Conservation (phyloP, 169 alveolate species). For the Plasmodium gonderi region DNA sequence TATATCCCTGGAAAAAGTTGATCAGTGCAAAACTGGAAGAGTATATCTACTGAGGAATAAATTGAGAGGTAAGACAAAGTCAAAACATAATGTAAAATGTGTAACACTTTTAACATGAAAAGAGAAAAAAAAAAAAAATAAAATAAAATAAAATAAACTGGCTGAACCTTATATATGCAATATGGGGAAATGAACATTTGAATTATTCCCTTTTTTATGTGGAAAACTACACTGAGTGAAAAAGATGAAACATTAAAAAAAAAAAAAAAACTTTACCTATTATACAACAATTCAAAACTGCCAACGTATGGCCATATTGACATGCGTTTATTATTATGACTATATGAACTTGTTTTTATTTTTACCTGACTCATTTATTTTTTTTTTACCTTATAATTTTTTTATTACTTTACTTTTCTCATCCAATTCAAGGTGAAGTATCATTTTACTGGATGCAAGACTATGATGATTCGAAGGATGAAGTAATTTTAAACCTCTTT, state of each 20-base stretch:
- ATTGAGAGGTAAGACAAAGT: conserved; percentile 21
- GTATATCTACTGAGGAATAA: conserved; percentile 66
- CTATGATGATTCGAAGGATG: conserved; percentile 71
- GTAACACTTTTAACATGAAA: background rate
- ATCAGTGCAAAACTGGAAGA: conserved; percentile 69
- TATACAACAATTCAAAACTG: background rate
- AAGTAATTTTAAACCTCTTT: conserved; percentile 28
- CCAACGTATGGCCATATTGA: background rate
- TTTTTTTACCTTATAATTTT: background rate
- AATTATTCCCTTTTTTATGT: background rate
- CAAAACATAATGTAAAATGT: background rate
- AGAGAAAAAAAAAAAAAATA: background rate
- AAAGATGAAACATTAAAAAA: background rate
- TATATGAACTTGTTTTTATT: background rate
- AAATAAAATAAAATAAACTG: background rate
- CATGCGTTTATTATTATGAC: background rate
- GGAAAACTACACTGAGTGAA: too few relatives aligned
- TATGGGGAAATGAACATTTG: background rate
- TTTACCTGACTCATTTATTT: background rate
- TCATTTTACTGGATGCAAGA: conserved; percentile 75
- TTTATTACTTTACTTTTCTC: background rate
- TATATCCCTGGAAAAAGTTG: conserved; percentile 45
- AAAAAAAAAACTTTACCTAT: background rate
- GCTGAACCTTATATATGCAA: too few relatives aligned
- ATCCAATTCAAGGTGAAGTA: conserved; percentile 5